phyloP scores from a whole-genome alignment of 2,329 filamentous ascomycete genomes.

The Elsinoe perseae region DNA sequence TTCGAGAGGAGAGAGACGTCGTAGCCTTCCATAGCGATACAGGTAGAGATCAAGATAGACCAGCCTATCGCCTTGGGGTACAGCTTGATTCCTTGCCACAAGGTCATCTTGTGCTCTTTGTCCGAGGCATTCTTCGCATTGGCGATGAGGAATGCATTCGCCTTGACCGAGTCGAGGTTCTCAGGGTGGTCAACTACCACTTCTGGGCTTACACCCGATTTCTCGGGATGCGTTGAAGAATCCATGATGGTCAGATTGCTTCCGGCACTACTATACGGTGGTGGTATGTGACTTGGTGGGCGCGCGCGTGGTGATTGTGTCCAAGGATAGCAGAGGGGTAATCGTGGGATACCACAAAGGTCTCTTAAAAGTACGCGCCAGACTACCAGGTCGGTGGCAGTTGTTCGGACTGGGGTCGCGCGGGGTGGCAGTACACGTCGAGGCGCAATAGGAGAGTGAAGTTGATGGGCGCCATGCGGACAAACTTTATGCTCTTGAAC shows the following conservation, averaged over 20 bases:
- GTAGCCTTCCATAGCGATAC: constrained; percentile 87
- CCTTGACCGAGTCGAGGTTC: constrained; percentile 18
- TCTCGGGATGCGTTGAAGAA: neutral
- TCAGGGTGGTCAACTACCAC: constrained; percentile 9
- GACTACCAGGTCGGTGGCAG: neutral
- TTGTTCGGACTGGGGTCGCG: neutral
- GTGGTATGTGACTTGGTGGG: neutral
- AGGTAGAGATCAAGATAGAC: constrained; percentile 81
- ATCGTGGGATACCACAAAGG: neutral
- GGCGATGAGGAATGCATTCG: constrained; percentile 26
- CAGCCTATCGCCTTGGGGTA: constrained; percentile 83
- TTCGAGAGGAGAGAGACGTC: constrained; percentile 75
- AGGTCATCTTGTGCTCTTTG: constrained; percentile 44
- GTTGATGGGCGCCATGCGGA: neutral
- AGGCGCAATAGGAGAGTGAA: neutral
- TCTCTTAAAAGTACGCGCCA: neutral
- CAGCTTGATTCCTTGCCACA: constrained; percentile 67
- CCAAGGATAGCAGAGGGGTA: no score
- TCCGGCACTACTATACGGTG: neutral
- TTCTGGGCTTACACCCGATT: constrained; percentile 1
- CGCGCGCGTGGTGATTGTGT: no score
- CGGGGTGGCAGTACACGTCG: neutral
- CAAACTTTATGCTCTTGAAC: neutral
- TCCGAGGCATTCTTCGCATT: constrained; percentile 41
- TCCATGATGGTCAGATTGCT: neutral